Evolutionary conservation across 83 land plant genomes (phyloP).

Genomic region (Diphasiastrum complanatum): DNA sequence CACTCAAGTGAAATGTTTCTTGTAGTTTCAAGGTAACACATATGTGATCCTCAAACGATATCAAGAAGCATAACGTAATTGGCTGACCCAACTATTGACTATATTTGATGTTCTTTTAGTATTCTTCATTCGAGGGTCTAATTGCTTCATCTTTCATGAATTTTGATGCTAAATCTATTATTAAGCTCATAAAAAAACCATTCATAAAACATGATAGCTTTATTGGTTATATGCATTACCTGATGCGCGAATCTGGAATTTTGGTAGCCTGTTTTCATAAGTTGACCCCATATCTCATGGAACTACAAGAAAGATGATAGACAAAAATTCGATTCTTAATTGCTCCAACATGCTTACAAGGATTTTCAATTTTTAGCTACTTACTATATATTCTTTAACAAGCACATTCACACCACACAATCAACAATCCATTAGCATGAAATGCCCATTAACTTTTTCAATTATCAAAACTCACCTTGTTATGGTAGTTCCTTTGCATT

Average conservation of each 20-base stretch:
- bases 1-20: too few relatives aligned
- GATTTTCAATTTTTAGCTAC: background rate
- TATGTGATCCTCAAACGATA: too few relatives aligned
- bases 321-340: too few relatives aligned
- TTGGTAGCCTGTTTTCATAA: slow-evolving; percentile 97
- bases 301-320: slow-evolving; percentile 45
- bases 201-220: background rate
- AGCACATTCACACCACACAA: background rate
- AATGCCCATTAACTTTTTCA: background rate
- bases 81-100: too few relatives aligned
- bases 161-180: too few relatives aligned
- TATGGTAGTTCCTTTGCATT: slow-evolving; percentile 68
- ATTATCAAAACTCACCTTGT: slow-evolving; percentile 43
- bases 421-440: background rate
- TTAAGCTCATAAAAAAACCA: background rate
- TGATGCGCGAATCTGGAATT: slow-evolving; percentile 99
- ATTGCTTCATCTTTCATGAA: too few relatives aligned
- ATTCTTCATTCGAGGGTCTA: too few relatives aligned
- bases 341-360: too few relatives aligned
- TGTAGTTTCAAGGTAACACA: too few relatives aligned
- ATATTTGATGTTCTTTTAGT: too few relatives aligned
- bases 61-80: too few relatives aligned
- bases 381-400: background rate
- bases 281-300: slow-evolving; percentile 92
- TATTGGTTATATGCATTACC: slow-evolving; percentile 29